Evolutionary conservation across 2,329 filamentous ascomycete species (phyloP).

Genomic region (Sphaerulina vaccinii): DNA sequence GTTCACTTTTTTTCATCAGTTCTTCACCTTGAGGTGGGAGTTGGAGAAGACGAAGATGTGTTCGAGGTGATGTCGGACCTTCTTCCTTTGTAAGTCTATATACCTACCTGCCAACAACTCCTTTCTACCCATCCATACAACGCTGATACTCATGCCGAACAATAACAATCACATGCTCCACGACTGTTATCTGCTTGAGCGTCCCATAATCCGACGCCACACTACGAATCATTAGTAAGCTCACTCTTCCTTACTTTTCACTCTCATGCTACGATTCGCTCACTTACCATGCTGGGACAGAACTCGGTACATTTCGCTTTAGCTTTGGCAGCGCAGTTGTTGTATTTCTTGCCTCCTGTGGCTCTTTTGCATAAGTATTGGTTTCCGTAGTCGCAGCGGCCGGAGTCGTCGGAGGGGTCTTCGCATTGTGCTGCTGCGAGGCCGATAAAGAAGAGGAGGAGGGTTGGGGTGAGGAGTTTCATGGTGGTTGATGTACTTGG

Average conservation of each 20-base stretch:
- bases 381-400: constrained; percentile 2
- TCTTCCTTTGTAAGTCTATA: too few relatives aligned
- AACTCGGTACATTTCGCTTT: background rate
- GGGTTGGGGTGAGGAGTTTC: background rate
- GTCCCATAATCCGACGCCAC: background rate
- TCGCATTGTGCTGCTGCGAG: background rate
- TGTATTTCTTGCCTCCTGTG: background rate
- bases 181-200: constrained; percentile 1
- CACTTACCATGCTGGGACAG: constrained; percentile 5
- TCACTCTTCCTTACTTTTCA: background rate
- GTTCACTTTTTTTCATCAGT: background rate
- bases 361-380: background rate
- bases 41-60: background rate
- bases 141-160: too few relatives aligned
- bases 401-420: background rate
- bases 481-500: background rate
- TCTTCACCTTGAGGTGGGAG: background rate
- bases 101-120: too few relatives aligned
- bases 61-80: too few relatives aligned
- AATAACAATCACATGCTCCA: background rate
- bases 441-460: background rate
- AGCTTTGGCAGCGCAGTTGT: constrained; percentile 2
- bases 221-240: background rate
- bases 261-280: background rate
- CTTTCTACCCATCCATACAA: too few relatives aligned